These are phyloP conservation scores for Phaeoacremonium minimum DNA, from an alignment of 2,329 filamentous ascomycete species.

Conservation along the genomic window DNA sequence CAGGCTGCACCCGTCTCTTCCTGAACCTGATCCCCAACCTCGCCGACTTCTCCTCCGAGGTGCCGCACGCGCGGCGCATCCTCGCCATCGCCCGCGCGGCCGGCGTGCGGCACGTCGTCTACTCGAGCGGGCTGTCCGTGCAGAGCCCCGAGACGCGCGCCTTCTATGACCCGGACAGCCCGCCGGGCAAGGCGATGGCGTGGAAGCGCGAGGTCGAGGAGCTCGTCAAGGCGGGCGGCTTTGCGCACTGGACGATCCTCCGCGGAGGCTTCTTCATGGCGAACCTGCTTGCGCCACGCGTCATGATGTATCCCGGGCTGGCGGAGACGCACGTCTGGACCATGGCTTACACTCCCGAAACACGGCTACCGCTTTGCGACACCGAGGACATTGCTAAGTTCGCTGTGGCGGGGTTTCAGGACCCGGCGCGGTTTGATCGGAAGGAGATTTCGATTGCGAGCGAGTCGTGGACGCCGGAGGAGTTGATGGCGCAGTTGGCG, in stretches of 20 bases:
- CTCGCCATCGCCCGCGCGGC: slow-evolving; percentile 29
- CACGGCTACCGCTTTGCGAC: slow-evolving; percentile 9
- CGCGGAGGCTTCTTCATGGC: slow-evolving; percentile 6
- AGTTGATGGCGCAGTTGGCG: slow-evolving; percentile 30
- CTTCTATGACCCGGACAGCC: background rate
- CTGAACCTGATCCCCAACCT: slow-evolving; percentile 27
- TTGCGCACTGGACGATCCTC: slow-evolving; percentile 11
- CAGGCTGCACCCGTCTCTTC: slow-evolving; percentile 24
- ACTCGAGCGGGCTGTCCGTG: slow-evolving; percentile 4
- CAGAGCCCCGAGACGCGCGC: background rate
- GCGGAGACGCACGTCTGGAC: slow-evolving; percentile 9
- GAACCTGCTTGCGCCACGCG: slow-evolving; percentile 15
- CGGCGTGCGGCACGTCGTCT: slow-evolving; percentile 30
- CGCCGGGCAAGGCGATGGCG: background rate
- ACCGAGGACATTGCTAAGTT: slow-evolving; percentile 11
- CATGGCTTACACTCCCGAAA: slow-evolving; percentile 8
- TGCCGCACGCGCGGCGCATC: slow-evolving; percentile 21
- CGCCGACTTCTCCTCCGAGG: slow-evolving; percentile 20
- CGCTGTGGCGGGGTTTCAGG: slow-evolving; percentile 12
- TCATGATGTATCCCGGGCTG: slow-evolving; percentile 7
- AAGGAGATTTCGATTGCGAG: slow-evolving; percentile 34
- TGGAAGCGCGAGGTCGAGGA: slow-evolving; percentile 11
- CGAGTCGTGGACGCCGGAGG: slow-evolving; percentile 28
- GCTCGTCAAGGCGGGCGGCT: slow-evolving; percentile 1
- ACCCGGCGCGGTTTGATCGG: slow-evolving; percentile 33